Conservation (phyloP, 2,329 filamentous ascomycete genomes). For the Fusarium tuaranense region DNA sequence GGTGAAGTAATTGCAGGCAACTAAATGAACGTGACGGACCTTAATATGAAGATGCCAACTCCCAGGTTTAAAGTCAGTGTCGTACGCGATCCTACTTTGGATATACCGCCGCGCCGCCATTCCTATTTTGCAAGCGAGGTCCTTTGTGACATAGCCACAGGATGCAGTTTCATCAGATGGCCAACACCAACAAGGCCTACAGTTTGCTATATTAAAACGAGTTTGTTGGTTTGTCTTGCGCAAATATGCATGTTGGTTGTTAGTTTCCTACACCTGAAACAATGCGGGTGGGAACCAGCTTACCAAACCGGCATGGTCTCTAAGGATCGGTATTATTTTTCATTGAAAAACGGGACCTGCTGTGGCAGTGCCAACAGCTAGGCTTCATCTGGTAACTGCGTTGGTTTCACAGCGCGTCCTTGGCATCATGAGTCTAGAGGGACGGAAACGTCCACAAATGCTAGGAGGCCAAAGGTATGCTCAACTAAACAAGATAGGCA, state of each 20-base stretch:
- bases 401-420: neutral
- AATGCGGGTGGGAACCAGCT: neutral
- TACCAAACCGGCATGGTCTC: neutral
- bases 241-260: neutral
- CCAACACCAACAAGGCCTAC: neutral
- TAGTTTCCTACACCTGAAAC: neutral
- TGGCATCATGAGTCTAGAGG: neutral
- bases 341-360: neutral
- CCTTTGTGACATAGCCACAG: neutral
- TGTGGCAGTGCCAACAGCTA: neutral
- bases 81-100: neutral
- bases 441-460: neutral
- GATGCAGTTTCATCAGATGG: neutral
- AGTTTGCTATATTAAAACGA: neutral
- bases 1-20: neutral
- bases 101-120: neutral
- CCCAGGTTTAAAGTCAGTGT: neutral
- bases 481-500: neutral
- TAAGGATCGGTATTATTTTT: neutral
- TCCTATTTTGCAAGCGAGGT: neutral
- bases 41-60: neutral
- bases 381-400: neutral
- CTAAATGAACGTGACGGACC: neutral
- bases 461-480: neutral
- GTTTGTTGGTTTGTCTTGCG: neutral